These are phyloP conservation scores for Colletotrichum liaoningense DNA, from an alignment of 2,329 filamentous ascomycete species.

Conservation along the genomic window DNA sequence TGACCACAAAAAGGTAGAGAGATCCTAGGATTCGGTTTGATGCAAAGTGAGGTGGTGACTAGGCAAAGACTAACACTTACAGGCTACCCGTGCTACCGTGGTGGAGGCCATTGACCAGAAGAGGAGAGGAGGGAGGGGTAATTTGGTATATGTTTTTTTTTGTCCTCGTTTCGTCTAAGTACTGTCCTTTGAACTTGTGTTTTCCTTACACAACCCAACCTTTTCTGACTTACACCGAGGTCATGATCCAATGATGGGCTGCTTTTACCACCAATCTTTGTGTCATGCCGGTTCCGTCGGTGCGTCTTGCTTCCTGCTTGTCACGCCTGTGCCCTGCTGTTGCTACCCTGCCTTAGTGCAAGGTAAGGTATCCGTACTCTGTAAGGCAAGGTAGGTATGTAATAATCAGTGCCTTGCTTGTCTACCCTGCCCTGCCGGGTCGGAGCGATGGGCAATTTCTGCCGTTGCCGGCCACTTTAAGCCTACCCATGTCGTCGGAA, in stretches of 20 bases:
- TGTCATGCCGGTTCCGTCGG: not conserved
- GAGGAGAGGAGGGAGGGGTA: conserved; percentile 12
- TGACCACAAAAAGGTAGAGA: not conserved
- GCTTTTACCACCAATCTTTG: not conserved
- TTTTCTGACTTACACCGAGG: not conserved
- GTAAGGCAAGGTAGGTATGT: too few species aligned
- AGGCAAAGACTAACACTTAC: not conserved
- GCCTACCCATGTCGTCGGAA: not conserved
- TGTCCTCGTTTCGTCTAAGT: not conserved
- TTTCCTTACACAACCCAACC: not conserved
- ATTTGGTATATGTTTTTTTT: not conserved
- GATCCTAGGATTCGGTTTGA: not conserved
- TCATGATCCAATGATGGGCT: not conserved
- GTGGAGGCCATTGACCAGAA: not conserved
- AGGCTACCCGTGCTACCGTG: too few species aligned
- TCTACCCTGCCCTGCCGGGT: not conserved
- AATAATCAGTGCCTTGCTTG: not conserved
- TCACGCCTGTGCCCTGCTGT: not conserved
- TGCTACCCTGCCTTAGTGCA: not conserved
- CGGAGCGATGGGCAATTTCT: not conserved
- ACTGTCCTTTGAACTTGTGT: not conserved
- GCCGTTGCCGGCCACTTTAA: conserved; percentile 2
- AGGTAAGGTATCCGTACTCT: too few species aligned
- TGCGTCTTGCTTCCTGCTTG: too few species aligned
- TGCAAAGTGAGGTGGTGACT: not conserved